Evolutionary conservation across 83 land plant genomes (phyloP).

Genomic region (Picea abies): DNA sequence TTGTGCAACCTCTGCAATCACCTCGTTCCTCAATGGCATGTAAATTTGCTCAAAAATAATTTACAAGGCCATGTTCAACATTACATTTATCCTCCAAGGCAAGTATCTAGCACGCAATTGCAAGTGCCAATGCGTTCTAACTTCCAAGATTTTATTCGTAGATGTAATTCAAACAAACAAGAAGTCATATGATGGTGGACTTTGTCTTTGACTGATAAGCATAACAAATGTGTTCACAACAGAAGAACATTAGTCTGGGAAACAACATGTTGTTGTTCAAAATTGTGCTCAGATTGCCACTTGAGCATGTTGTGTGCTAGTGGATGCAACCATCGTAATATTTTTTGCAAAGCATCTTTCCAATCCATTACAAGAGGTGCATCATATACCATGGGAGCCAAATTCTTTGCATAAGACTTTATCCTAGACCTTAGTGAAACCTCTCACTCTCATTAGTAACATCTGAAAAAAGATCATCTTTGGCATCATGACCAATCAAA

Average conservation of each 20-base stretch:
- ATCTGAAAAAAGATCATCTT: slow-evolving; percentile 79
- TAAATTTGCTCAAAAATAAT: too few relatives aligned
- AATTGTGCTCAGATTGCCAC: slow-evolving; percentile 91
- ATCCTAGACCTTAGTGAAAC: slow-evolving; percentile 61
- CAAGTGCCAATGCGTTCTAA: too few relatives aligned
- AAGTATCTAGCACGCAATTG: too few relatives aligned
- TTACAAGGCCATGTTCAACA: too few relatives aligned
- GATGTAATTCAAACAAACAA: too few relatives aligned
- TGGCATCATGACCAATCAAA: slow-evolving; percentile 71
- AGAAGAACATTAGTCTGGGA: slow-evolving; percentile 72
- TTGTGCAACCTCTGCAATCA: too few relatives aligned
- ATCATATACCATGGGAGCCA: slow-evolving; percentile 43
- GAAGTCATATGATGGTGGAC: slow-evolving; percentile 76
- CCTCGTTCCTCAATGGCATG: too few relatives aligned
- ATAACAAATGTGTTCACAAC: slow-evolving; percentile 76
- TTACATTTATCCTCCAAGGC: too few relatives aligned
- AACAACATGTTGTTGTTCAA: slow-evolving; percentile 72
- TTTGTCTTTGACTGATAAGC: slow-evolving; percentile 81
- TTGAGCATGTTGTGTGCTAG: slow-evolving; percentile 89
- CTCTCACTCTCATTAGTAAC: slow-evolving; percentile 65
- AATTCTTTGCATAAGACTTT: slow-evolving; percentile 40
- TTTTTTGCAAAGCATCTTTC: slow-evolving; percentile 54
- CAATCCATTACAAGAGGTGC: slow-evolving; percentile 62
- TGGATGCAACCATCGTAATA: slow-evolving; percentile 78
- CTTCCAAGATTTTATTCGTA: too few relatives aligned